These are phyloP conservation scores for Conticribra weissflogii DNA, from an alignment of 108 stramenopile species.

Conservation along the genomic window DNA sequence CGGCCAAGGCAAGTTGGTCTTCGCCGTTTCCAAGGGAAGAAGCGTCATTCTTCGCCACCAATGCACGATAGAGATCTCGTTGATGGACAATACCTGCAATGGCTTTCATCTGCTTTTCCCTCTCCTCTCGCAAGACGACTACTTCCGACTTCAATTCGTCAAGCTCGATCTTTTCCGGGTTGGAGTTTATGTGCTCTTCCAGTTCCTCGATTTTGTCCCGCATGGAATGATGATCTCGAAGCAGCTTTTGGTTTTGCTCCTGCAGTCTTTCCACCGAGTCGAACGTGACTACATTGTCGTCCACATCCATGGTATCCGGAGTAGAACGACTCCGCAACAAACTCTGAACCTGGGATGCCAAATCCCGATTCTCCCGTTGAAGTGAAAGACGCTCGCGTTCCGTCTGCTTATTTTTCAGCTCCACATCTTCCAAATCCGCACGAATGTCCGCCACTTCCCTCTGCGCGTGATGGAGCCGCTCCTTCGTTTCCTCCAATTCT, in stretches of 20 bases:
- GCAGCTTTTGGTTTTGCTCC: conserved; percentile 75
- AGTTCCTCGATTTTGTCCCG: conserved; percentile 59
- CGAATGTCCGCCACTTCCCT: conserved; percentile 63
- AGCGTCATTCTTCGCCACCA: conserved; percentile 70
- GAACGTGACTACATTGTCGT: conserved; percentile 22
- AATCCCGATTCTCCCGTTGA: conserved; percentile 64
- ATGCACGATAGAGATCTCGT: conserved; percentile 83
- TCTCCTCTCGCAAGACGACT: conserved; percentile 62
- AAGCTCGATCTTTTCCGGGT: conserved; percentile 55
- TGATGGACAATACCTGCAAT: conserved; percentile 85
- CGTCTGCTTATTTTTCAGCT: conserved; percentile 50
- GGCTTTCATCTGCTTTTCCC: conserved; percentile 71
- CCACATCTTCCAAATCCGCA: conserved; percentile 61
- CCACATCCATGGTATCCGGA: conserved; percentile 19
- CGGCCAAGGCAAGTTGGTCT: conserved; percentile 46
- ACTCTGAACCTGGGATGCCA: conserved; percentile 86
- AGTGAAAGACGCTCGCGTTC: conserved; percentile 49
- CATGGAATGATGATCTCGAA: conserved; percentile 66
- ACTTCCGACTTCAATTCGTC: conserved; percentile 62
- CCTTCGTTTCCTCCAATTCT: conserved; percentile 61
- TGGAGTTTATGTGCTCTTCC: conserved; percentile 55
- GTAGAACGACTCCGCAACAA: conserved; percentile 58
- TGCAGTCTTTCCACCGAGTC: conserved; percentile 60
- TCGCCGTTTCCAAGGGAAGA: conserved; percentile 24
- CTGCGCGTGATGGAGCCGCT: conserved; percentile 64